Percentiles rank a stretch among this genome's conserved stretches.
Evolutionary conservation across 83 land plant genomes (phyloP).

Genomic region (Isoetes engelmannii): DNA sequence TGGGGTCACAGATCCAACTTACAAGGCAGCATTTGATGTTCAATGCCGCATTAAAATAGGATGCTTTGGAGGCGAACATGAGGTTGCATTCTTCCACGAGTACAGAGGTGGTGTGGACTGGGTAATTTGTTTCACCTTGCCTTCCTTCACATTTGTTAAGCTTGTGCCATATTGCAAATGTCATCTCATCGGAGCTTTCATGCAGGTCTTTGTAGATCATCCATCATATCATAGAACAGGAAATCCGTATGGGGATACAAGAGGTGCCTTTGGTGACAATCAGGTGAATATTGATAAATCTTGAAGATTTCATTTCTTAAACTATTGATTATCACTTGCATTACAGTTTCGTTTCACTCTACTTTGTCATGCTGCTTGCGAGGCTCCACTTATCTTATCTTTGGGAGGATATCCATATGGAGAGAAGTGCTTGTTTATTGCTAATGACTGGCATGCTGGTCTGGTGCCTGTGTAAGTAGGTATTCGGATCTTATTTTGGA

Average conservation of each 20-base stretch:
- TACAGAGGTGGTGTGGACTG: constrained; percentile 90
- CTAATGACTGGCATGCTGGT: constrained; percentile 95
- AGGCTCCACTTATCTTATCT: constrained; percentile 87
- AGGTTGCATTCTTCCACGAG: constrained; percentile 87
- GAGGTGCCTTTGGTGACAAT: constrained; percentile 91
- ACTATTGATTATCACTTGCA: constrained; percentile 9
- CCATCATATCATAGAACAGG: constrained; percentile 82
- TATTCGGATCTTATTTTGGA: background rate
- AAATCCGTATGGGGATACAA: constrained; percentile 79
- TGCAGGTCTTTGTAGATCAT: constrained; percentile 89
- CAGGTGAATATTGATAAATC: constrained; percentile 40
- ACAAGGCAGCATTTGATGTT: constrained; percentile 43
- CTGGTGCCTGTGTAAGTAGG: constrained; percentile 76
- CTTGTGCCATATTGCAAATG: background rate
- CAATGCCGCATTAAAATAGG: constrained; percentile 44
- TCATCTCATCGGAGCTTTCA: too few species aligned
- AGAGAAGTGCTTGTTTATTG: constrained; percentile 73
- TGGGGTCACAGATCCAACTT: constrained; percentile 49
- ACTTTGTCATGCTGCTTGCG: constrained; percentile 92
- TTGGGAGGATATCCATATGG: constrained; percentile 87
- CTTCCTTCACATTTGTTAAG: constrained; percentile 5
- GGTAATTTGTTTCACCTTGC: constrained; percentile 36
- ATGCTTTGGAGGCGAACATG: constrained; percentile 71
- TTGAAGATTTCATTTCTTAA: background rate
- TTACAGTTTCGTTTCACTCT: constrained; percentile 81